Percentiles rank a stretch among this genome's conserved stretches.
Conservation (phyloP, 148 eudicot species). For the Rhododendron kiyosumense region DNA sequence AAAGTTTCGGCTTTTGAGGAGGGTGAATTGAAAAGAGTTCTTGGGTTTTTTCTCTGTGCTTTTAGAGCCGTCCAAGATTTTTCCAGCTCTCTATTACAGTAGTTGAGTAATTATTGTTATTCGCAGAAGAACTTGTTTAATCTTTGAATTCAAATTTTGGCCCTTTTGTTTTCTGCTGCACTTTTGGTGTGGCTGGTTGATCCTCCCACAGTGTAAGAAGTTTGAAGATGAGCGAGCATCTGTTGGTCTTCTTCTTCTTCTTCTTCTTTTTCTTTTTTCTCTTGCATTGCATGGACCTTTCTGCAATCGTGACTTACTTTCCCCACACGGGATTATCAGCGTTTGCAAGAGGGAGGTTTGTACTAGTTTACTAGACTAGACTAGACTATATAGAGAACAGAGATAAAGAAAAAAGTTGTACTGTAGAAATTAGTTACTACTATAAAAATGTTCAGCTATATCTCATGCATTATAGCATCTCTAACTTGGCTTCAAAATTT, state of each 20-base stretch:
- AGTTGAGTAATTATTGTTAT: neutral
- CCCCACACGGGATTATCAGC: neutral
- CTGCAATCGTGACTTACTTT: neutral
- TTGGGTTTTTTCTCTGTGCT: constrained; percentile 7
- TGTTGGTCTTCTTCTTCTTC: too few relatives aligned
- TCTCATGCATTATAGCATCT: too few relatives aligned
- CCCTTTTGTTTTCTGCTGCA: neutral
- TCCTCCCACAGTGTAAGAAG: neutral
- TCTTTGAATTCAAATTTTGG: neutral
- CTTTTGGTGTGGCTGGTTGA: neutral
- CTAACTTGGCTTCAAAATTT: too few relatives aligned
- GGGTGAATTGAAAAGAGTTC: neutral
- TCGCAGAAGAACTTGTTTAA: neutral
- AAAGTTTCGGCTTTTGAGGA: neutral
- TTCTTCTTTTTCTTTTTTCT: neutral
- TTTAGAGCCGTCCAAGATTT: constrained; percentile 11
- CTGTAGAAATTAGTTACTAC: too few relatives aligned
- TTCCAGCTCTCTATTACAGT: neutral
- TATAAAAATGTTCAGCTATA: too few relatives aligned
- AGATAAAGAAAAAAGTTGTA: too few relatives aligned
- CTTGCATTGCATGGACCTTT: neutral
- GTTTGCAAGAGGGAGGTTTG: neutral
- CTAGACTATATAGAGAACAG: too few relatives aligned
- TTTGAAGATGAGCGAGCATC: neutral
- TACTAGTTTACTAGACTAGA: neutral